phyloP scores from a whole-genome alignment of 345 rosid genomes.

The Citrus hindsii region DNA sequence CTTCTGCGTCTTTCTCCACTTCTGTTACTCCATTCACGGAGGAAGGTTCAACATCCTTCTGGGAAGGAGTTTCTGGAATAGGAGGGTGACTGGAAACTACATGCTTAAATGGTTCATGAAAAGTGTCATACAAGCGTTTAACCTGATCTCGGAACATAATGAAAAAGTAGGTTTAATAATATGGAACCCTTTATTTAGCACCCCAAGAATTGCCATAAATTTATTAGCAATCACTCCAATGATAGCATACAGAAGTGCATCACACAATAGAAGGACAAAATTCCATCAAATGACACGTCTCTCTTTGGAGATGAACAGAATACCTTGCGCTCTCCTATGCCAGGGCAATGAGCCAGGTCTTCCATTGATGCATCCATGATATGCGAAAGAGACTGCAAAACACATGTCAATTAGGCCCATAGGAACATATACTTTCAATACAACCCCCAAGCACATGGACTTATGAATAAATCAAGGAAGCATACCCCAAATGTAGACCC shows the following conservation, averaged over 20 bases:
- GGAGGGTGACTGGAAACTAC: slow-evolving; percentile 39
- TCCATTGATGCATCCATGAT: slow-evolving; percentile 95
- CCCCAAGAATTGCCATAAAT: not conserved
- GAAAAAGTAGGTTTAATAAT: not conserved
- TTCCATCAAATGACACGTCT: not conserved
- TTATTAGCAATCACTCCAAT: not conserved
- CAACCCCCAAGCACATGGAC: not conserved
- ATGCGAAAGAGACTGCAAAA: slow-evolving; percentile 71
- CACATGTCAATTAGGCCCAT: not conserved
- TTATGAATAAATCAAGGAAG: not conserved
- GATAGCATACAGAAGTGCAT: not conserved
- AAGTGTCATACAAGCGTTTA: slow-evolving; percentile 80
- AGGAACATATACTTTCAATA: not conserved
- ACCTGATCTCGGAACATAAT: slow-evolving; percentile 44
- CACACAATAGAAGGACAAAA: not conserved
- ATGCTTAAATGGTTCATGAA: slow-evolving; percentile 93
- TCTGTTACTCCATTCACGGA: slow-evolving; percentile 35
- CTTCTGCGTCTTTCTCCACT: slow-evolving; percentile 35
- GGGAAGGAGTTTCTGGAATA: slow-evolving; percentile 40
- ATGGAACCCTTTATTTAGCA: not conserved
- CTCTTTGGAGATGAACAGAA: not conserved
- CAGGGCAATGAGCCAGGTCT: too few species aligned
- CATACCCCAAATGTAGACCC: slow-evolving; percentile 93
- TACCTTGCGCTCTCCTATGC: slow-evolving; percentile 51
- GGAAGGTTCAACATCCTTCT: slow-evolving; percentile 31